Evolutionary conservation across 371 early-diverging fungal species (phyloP).

Genomic region (Syncephalastrum contaminatum): DNA sequence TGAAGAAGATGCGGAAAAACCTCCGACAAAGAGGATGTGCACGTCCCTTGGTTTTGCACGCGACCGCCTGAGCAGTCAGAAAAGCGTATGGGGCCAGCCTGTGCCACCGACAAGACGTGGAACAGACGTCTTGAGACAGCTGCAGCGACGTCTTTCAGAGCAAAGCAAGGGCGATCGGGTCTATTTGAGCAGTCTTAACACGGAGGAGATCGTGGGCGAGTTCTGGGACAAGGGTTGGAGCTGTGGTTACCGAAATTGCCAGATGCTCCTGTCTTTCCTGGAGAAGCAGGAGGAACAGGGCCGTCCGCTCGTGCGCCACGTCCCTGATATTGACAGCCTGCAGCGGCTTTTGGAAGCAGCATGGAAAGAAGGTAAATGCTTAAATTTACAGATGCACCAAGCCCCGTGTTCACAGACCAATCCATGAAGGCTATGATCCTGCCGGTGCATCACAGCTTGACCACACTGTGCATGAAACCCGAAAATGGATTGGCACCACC

Average conservation of each 20-base stretch:
- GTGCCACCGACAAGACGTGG: too few relatives aligned
- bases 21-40: too few relatives aligned
- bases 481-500: conserved; percentile 81
- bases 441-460: conserved; percentile 66
- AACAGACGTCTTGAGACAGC: too few relatives aligned
- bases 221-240: conserved; percentile 69
- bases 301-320: conserved; percentile 28
- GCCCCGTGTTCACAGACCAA: not conserved
- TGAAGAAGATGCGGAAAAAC: too few relatives aligned
- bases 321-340: conserved; percentile 52
- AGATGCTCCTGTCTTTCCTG: conserved; percentile 66
- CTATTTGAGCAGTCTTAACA: conserved; percentile 44
- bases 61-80: too few relatives aligned
- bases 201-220: conserved; percentile 46
- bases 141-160: too few relatives aligned
- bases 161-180: too few relatives aligned
- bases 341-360: conserved; percentile 68
- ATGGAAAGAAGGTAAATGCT: conserved; percentile 53
- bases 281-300: conserved; percentile 30
- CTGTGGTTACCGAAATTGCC: conserved; percentile 77
- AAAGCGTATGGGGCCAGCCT: too few relatives aligned
- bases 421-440: conserved; percentile 55
- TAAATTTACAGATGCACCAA: conserved; percentile 7
- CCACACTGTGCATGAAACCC: conserved; percentile 56
- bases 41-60: too few relatives aligned